Conservation (phyloP, 331 rosid genomes). For the Arachis monticola region DNA sequence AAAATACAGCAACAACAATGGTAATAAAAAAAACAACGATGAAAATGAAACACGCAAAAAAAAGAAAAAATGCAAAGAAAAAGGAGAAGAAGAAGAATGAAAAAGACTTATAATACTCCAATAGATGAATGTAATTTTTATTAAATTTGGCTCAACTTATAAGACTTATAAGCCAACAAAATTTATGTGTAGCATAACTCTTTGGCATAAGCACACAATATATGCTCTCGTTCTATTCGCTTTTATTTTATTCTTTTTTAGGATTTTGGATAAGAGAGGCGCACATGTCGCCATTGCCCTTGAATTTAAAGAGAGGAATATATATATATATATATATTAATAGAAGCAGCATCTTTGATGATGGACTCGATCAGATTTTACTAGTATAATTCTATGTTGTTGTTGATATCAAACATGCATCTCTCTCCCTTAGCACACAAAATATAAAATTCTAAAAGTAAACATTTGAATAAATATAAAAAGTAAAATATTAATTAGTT, state of each 20-base stretch:
- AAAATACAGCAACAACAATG: too few species aligned
- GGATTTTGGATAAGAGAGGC: not conserved
- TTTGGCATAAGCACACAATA: not conserved
- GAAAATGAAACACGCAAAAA: too few species aligned
- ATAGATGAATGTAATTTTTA: too few species aligned
- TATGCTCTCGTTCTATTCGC: not conserved
- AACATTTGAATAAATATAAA: too few species aligned
- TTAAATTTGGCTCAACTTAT: too few species aligned
- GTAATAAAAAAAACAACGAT: too few species aligned
- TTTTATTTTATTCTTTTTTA: not conserved
- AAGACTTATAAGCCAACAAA: too few species aligned
- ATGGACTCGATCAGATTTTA: too few species aligned
- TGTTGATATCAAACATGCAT: constrained; percentile 2
- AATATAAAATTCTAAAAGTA: too few species aligned
- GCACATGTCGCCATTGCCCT: constrained; percentile 19
- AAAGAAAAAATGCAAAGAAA: not conserved
- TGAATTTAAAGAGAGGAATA: constrained; percentile 20
- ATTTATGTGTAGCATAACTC: too few species aligned
- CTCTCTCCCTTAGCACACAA: too few species aligned
- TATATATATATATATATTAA: not conserved
- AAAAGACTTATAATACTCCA: not conserved
- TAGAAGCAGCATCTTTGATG: not conserved
- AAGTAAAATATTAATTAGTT: too few species aligned
- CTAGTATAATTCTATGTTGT: not conserved
- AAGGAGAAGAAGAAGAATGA: not conserved